Conservation (phyloP, 805 yeast genomes). For the Cephaloascus albidus region DNA sequence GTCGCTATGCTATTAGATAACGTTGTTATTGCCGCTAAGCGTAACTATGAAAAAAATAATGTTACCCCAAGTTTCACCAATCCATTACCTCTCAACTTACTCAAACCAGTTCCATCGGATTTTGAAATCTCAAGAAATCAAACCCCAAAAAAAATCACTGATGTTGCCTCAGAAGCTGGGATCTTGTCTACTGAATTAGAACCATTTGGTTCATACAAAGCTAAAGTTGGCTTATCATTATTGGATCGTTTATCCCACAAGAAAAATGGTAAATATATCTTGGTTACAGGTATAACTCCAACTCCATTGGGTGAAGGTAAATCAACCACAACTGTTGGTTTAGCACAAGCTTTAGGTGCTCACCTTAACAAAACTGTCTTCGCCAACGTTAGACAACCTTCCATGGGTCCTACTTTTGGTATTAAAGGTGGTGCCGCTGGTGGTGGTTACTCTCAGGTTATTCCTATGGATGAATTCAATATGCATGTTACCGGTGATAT, state of each 20-base stretch:
- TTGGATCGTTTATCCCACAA: conserved; percentile 52
- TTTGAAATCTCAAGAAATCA: conserved; percentile 72
- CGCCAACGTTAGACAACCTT: conserved; percentile 81
- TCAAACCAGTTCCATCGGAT: conserved; percentile 73
- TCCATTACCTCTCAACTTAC: conserved; percentile 48
- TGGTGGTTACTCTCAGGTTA: conserved; percentile 82
- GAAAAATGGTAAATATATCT: conserved; percentile 61
- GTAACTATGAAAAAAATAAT: conserved; percentile 28
- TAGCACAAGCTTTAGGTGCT: conserved; percentile 75
- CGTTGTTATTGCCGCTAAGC: conserved; percentile 60
- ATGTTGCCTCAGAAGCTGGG: conserved; percentile 63
- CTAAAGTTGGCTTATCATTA: conserved; percentile 59
- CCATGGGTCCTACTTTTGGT: conserved; percentile 87
- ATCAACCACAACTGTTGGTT: conserved; percentile 76
- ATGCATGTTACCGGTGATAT: conserved; percentile 83
- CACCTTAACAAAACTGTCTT: conserved; percentile 59
- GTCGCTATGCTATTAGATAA: conserved; percentile 75
- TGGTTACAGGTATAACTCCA: conserved; percentile 81
- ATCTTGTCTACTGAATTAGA: conserved; percentile 61
- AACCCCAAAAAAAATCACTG: conserved; percentile 58
- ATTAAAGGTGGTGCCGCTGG: conserved; percentile 90
- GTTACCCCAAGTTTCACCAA: conserved; percentile 34
- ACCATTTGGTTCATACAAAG: conserved; percentile 68
- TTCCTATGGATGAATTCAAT: conserved; percentile 85
- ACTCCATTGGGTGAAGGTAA: conserved; percentile 85